Evolutionary conservation across 768 basidiomycete species (phyloP), one percentile per base, ranked within the genome.

Genomic region (Boletus sp.): DNA sequence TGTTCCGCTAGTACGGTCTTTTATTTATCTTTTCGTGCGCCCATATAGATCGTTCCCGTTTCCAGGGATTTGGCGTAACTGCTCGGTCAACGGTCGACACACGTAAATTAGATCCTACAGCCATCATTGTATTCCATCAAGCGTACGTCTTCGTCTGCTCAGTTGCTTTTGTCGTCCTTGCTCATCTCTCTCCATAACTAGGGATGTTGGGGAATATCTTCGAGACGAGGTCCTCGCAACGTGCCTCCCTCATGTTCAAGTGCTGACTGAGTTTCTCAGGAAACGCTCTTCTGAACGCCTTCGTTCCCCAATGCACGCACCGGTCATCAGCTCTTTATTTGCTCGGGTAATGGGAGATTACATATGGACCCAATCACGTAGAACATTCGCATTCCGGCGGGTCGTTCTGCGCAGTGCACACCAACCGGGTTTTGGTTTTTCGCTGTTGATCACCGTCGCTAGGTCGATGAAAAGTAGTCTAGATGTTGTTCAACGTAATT

Each of bases 91-190:
- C 97, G 5, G 73, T 97, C 8, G 97, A 99, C 71, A 98, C 97
- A 25, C 77, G 96, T 61, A 99, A 99, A 80, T 73, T 98, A 41
- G 97, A 98, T 68, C 97, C 97, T 23, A 98, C 95, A 23, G 85
- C 91, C 7, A 98, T 99, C 54, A 87, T 99, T 46, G 97, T 98
- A 3, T 99, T 98, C 74, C 97, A 98, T 68, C 97, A 99, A 77
- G 89, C 97, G 92, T 95, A 68, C 54, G 54, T 50, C 43, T 29
- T 33, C 27, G 43, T 47, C 53, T 27, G 17, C 25, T 42, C 38
- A 1, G 15, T 33, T 25, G 15, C 23, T 21, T 40, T 51, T 7
- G 39, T 29, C 47, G 29, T 46, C 50, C 29, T 49, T 40, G 49
- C 46, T 65, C 38, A 56, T 50, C 21, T 33, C 19, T 49, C 7